A percentile compares a stretch with the other conserved stretches of the same genome.
Evolutionary conservation across 345 rosid genomes (phyloP).

Genomic region (Cardamine resedifolia): DNA sequence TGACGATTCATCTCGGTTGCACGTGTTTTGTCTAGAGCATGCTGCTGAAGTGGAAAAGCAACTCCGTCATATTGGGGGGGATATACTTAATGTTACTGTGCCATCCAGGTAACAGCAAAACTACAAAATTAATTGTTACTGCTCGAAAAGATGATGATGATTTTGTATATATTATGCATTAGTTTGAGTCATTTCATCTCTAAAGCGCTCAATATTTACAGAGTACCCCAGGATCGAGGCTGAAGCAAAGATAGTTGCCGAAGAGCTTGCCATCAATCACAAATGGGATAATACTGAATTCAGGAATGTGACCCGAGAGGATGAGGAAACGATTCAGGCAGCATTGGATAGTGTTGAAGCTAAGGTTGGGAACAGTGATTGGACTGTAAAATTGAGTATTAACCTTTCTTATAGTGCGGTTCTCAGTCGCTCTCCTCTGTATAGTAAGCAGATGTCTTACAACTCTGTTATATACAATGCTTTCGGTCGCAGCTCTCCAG

Average conservation of each 20-base stretch:
- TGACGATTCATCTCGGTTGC: slow-evolving; percentile 79
- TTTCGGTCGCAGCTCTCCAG: slow-evolving; percentile 73
- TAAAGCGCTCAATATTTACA: slow-evolving; percentile 38
- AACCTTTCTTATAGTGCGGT: slow-evolving; percentile 81
- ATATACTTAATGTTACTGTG: slow-evolving; percentile 74
- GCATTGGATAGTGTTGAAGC: slow-evolving; percentile 80
- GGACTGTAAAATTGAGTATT: slow-evolving; percentile 88
- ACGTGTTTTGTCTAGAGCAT: slow-evolving; percentile 96
- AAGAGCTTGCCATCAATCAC: slow-evolving; percentile 63
- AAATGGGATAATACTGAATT: slow-evolving; percentile 60
- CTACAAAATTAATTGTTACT: background rate
- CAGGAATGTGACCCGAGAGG: slow-evolving; percentile 62
- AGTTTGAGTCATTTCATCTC: slow-evolving; percentile 3
- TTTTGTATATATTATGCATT: background rate
- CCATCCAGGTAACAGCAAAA: slow-evolving; percentile 66
- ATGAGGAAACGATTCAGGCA: slow-evolving; percentile 61
- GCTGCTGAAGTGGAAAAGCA: slow-evolving; percentile 87
- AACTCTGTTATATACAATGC: slow-evolving; percentile 78
- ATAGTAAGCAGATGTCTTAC: slow-evolving; percentile 96
- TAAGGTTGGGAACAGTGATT: slow-evolving; percentile 76
- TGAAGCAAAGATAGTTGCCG: slow-evolving; percentile 69
- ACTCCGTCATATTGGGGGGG: slow-evolving; percentile 76
- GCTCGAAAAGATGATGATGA: too few species aligned
- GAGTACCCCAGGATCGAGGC: slow-evolving; percentile 86
- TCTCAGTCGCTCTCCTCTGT: slow-evolving; percentile 81